Conservation (phyloP, 2,329 filamentous ascomycete genomes). For the Pseudogymnoascus sp. region DNA sequence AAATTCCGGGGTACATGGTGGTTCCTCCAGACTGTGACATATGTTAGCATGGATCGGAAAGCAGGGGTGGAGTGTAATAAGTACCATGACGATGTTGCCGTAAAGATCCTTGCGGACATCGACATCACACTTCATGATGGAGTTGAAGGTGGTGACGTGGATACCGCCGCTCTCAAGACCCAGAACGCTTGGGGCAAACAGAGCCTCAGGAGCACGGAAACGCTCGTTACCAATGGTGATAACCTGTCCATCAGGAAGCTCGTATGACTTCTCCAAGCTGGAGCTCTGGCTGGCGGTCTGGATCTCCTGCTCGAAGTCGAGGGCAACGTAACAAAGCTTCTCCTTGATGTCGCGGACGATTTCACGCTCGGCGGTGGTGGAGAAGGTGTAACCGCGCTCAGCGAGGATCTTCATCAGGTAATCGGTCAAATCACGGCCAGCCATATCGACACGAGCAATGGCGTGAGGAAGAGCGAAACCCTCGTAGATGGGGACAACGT, state of each 20-base stretch:
- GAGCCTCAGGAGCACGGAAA: constrained; percentile 98
- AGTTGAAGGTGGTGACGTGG: constrained; percentile 99
- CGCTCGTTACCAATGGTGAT: constrained; percentile 99
- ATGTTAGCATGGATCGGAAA: constrained; percentile 16
- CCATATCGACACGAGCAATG: constrained; percentile 99
- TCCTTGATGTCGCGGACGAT: constrained; percentile 99
- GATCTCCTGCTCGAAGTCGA: constrained; percentile 99
- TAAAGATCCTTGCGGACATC: constrained; percentile 99
- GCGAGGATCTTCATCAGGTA: constrained; percentile 99
- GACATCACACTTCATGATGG: constrained; percentile 99
- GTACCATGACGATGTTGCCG: constrained; percentile 99
- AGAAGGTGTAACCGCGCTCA: constrained; percentile 99
- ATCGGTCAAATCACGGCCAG: constrained; percentile 98
- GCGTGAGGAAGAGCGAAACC: constrained; percentile 99
- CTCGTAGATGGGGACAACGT: constrained; percentile 99
- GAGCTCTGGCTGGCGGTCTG: constrained; percentile 99
- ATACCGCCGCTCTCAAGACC: constrained; percentile 98
- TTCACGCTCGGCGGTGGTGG: constrained; percentile 99
- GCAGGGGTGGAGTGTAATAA: constrained; percentile 32
- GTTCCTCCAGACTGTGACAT: constrained; percentile 85
- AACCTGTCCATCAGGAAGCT: constrained; percentile 97
- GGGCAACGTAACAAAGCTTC: constrained; percentile 99
- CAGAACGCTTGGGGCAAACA: constrained; percentile 97
- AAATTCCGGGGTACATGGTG: constrained; percentile 99
- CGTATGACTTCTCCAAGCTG: constrained; percentile 98